Evolutionary conservation across 768 basidiomycete genomes (phyloP).

Genomic region (Auricularia sp.): DNA sequence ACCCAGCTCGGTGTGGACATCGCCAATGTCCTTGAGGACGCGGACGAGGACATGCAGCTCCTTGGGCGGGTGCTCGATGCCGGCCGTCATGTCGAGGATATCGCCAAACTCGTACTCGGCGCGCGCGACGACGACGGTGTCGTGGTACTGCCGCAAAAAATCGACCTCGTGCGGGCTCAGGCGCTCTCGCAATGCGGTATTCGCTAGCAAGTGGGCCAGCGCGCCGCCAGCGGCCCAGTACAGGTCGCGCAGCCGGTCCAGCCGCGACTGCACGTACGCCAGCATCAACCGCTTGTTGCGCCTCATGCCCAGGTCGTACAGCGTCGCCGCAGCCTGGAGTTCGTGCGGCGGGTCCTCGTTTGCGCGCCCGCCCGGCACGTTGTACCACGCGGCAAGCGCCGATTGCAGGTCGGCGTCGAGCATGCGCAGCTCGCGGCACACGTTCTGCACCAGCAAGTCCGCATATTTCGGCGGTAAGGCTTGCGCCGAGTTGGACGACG

Average conservation of each 20-base stretch:
- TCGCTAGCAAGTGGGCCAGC: slow-evolving; percentile 67
- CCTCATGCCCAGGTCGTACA: slow-evolving; percentile 81
- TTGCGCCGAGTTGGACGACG: slow-evolving; percentile 29
- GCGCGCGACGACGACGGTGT: slow-evolving; percentile 73
- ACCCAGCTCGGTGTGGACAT: slow-evolving; percentile 86
- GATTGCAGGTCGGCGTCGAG: slow-evolving; percentile 48
- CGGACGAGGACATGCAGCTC: slow-evolving; percentile 82
- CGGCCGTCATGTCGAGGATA: slow-evolving; percentile 62
- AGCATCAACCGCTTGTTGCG: slow-evolving; percentile 95
- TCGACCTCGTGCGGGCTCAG: slow-evolving; percentile 76
- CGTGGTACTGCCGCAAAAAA: slow-evolving; percentile 73
- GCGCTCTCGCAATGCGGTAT: slow-evolving; percentile 57
- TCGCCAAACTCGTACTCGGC: slow-evolving; percentile 58
- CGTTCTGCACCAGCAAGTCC: slow-evolving; percentile 70
- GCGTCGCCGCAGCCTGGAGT: slow-evolving; percentile 51
- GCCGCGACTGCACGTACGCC: slow-evolving; percentile 82
- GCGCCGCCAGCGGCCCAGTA: slow-evolving; percentile 88
- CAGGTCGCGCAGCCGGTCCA: slow-evolving; percentile 73
- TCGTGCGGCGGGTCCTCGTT: slow-evolving; percentile 34
- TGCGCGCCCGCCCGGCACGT: slow-evolving; percentile 20
- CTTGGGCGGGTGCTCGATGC: slow-evolving; percentile 74
- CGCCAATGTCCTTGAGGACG: slow-evolving; percentile 82
- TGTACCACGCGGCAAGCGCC: slow-evolving; percentile 23
- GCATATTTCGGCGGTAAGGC: slow-evolving; percentile 80
- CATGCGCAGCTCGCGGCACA: slow-evolving; percentile 86